Evolutionary conservation across 2,329 filamentous ascomycete species (phyloP).

Genomic region (Sporothrix brasiliensis): DNA sequence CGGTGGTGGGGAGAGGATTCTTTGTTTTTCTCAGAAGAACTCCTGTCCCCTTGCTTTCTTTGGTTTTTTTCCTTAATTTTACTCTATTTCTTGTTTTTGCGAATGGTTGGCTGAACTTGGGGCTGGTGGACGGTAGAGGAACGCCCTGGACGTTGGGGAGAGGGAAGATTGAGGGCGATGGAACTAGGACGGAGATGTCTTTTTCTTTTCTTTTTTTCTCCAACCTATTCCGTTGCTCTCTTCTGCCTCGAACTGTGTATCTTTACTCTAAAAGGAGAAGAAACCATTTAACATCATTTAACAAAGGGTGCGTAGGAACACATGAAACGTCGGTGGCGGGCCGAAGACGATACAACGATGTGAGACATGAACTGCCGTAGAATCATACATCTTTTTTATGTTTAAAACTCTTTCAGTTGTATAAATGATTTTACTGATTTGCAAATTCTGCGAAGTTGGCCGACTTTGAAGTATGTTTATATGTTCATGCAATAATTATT

Average conservation of each 20-base stretch:
- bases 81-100: neutral
- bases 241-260: slow-evolving; percentile 29
- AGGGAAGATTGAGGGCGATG: neutral
- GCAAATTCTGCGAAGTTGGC: too few relatives aligned
- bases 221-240: neutral
- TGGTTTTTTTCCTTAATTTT: slow-evolving; percentile 1
- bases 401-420: neutral
- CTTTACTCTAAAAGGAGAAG: slow-evolving; percentile 30
- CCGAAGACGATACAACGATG: neutral
- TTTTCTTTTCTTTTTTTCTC: neutral
- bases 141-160: slow-evolving; percentile 6
- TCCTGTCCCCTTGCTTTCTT: neutral
- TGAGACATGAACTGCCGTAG: neutral
- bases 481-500: too few relatives aligned
- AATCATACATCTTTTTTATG: neutral
- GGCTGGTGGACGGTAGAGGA: neutral
- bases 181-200: neutral
- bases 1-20: neutral
- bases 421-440: too few relatives aligned
- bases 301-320: neutral
- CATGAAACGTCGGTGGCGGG: neutral
- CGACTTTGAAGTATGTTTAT: too few relatives aligned
- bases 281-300: slow-evolving; percentile 21
- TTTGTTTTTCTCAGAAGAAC: neutral
- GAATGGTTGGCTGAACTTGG: slow-evolving; percentile 14